These are phyloP conservation scores for Hyaloscypha hepaticicola DNA, from an alignment of 495 filamentous ascomycete genomes.

Conservation along the genomic window DNA sequence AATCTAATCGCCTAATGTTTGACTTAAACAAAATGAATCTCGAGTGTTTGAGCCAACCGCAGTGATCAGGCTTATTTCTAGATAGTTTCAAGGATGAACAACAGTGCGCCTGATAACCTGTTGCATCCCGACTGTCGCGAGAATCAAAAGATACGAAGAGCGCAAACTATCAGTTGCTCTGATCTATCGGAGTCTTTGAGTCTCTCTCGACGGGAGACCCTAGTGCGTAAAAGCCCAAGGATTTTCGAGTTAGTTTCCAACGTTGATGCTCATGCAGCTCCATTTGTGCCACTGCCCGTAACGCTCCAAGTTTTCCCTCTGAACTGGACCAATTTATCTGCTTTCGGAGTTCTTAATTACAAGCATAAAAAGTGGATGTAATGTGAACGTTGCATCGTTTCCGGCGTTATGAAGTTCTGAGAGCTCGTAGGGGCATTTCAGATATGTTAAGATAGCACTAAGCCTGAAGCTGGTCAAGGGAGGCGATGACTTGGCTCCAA, in stretches of 20 bases:
- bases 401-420: conserved; percentile 81
- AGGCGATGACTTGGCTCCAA: conserved; percentile 21
- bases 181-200: too few relatives aligned
- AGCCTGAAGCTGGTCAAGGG: conserved; percentile 54
- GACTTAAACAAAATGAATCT: too few relatives aligned
- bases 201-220: not conserved
- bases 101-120: too few relatives aligned
- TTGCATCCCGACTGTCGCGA: too few relatives aligned
- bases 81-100: too few relatives aligned
- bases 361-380: conserved; percentile 70
- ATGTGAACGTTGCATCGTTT: conserved; percentile 84
- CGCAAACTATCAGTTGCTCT: too few relatives aligned
- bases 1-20: too few relatives aligned
- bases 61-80: too few relatives aligned
- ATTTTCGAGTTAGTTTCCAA: conserved; percentile 16
- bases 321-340: not conserved
- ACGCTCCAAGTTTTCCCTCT: conserved; percentile 18
- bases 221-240: conserved; percentile 14
- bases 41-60: too few relatives aligned
- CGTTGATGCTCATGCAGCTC: conserved; percentile 16
- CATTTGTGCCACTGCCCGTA: conserved; percentile 11
- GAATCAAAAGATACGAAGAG: too few relatives aligned
- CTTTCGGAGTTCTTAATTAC: conserved; percentile 40
- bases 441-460: conserved; percentile 52
- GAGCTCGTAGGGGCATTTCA: conserved; percentile 51